Base-by-base conservation (phyloP, 345 rosid species). In the Sapria himalayana region DNA sequence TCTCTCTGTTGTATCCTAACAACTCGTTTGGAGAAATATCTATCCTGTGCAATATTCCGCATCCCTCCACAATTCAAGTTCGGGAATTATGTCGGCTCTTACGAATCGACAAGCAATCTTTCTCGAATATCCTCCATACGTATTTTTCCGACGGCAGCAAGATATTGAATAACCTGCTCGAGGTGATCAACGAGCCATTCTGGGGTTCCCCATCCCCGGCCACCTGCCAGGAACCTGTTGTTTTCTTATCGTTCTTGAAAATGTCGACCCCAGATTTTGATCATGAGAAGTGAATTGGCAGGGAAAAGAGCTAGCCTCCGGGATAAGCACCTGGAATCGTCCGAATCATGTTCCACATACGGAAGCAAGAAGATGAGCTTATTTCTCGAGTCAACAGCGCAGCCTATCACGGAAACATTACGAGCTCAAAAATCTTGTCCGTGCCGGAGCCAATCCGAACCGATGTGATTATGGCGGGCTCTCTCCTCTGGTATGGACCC, bases 331-430 rank as follows among this genome's bases (percentile, higher is more conserved):
- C 51, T 91, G 46, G 93, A 75, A 57, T 67, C 85, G 5, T 95
- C 82, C 43, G n/a, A n/a, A 56, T 91, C 47, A 50, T 76, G 55
- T 64, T 77, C 66, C 92, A 91, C 48, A 84, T 91, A 23, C 84
- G 70, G 36, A 84, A 68, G 66, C 99, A 91, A 69, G 99, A 91
- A 70, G 76, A 79, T 44, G 99, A 91, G 54, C 93, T 84, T 54
- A 92, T 95, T 45, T 58, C 84, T 42, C 79, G 69, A 48, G 76
- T 91, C 44, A 91, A 79, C 49, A 82, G 54, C 61, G 78, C 89
- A 38, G 81, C 93, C 55, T 77, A 61, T 51, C 60, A 91, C 51
- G 95, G 99, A 44, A 95, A 91, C 42, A 38, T 77, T 59, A 63
- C 60, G 81, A 77, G 64, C 76, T 84, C 31, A 79, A 77, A 60